Conservation (phyloP, 345 rosid species). For the Mangifera indica region DNA sequence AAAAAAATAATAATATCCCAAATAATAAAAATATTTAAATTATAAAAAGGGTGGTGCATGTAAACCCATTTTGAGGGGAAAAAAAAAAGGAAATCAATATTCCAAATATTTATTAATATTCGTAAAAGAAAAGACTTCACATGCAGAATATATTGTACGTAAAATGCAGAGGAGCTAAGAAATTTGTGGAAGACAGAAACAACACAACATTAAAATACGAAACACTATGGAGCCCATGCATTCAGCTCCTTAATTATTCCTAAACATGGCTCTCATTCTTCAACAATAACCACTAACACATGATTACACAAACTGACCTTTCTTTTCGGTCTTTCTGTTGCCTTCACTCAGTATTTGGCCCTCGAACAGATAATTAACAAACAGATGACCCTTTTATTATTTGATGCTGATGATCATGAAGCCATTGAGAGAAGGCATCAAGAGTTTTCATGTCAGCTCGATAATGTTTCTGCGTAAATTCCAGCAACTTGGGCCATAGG, state of each 20-base stretch:
- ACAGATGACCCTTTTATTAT: background rate
- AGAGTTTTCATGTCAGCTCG: conserved; percentile 59
- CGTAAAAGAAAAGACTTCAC: conserved; percentile 4
- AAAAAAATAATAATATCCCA: too few species aligned
- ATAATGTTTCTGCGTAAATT: conserved; percentile 57
- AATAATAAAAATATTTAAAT: too few species aligned
- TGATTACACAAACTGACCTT: conserved; percentile 5
- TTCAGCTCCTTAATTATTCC: conserved; percentile 7
- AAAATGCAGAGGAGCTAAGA: background rate
- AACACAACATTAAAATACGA: background rate
- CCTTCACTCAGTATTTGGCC: background rate
- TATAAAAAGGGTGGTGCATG: too few species aligned
- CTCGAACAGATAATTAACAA: background rate
- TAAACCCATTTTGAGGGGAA: too few species aligned
- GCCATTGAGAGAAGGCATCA: conserved; percentile 44
- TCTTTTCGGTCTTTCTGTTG: conserved; percentile 21
- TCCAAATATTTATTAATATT: background rate
- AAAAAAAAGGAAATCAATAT: too few species aligned
- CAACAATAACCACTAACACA: conserved; percentile 6
- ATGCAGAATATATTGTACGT: conserved; percentile 10
- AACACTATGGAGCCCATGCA: background rate
- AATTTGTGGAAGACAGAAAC: background rate
- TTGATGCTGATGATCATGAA: conserved; percentile 14
- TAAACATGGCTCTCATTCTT: background rate
- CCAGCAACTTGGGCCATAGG: conserved; percentile 49